Evolutionary conservation across 169 alveolate genomes (phyloP).

Genomic region (Plasmodium cynomolgi): DNA sequence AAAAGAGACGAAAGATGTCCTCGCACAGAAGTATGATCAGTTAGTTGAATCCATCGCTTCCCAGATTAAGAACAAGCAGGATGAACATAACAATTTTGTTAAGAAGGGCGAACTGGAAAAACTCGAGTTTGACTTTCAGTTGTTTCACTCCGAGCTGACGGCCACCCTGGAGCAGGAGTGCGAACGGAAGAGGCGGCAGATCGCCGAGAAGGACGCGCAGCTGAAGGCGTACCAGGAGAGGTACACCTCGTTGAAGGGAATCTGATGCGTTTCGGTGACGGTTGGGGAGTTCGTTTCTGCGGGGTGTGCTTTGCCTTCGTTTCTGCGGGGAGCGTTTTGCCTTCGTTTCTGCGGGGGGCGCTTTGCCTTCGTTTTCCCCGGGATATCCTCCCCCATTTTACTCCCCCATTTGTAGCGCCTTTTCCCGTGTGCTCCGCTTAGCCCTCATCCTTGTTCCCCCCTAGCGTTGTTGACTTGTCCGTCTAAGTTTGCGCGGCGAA

Average conservation of each 20-base stretch:
- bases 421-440: not conserved
- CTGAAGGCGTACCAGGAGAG: conserved; percentile 25
- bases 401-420: not conserved
- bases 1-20: conserved; percentile 8
- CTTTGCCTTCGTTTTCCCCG: not conserved
- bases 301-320: not conserved
- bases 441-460: not conserved
- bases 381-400: not conserved
- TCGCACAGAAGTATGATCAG: conserved; percentile 35
- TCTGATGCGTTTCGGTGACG: not conserved
- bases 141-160: conserved; percentile 39
- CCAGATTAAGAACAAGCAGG: conserved; percentile 32
- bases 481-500: not conserved
- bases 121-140: conserved; percentile 37
- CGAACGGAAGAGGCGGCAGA: conserved; percentile 29
- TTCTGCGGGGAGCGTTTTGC: too few relatives aligned
- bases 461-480: not conserved
- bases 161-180: conserved; percentile 23
- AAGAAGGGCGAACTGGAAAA: conserved; percentile 71
- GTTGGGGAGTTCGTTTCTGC: not conserved
- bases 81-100: conserved; percentile 57
- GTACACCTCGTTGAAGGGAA: conserved; percentile 27
- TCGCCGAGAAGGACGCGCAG: conserved; percentile 22
- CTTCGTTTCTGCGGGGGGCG: not conserved
- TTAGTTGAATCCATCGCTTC: conserved; percentile 11